Percentiles rank a stretch among this genome's conserved stretches.
phyloP scores from a whole-genome alignment of 805 yeast genomes.

The Candida krabiensis region DNA sequence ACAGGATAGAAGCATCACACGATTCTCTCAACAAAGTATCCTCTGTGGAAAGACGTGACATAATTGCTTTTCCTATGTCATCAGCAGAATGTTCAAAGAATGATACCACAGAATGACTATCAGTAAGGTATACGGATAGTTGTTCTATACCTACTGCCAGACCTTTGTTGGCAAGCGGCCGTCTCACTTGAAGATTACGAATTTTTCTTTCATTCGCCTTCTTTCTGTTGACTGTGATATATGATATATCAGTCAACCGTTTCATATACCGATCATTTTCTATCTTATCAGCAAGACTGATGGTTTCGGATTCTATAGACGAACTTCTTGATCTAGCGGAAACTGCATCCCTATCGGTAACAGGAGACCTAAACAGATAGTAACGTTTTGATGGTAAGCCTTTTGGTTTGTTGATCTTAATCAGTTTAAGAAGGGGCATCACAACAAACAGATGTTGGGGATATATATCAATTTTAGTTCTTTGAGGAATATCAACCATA shows the following conservation, averaged over 20 bases:
- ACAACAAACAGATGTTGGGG: constrained; percentile 53
- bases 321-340: constrained; percentile 1
- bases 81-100: constrained; percentile 59
- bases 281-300: constrained; percentile 21
- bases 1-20: constrained; percentile 49
- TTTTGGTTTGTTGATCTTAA: constrained; percentile 26
- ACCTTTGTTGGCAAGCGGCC: constrained; percentile 45
- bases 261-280: constrained; percentile 29
- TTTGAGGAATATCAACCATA: constrained; percentile 61
- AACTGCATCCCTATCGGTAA: constrained; percentile 6
- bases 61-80: constrained; percentile 51
- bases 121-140: constrained; percentile 48
- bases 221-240: constrained; percentile 14
- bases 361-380: neutral
- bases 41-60: constrained; percentile 44
- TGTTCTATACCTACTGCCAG: constrained; percentile 55
- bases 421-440: constrained; percentile 50
- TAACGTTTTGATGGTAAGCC: neutral
- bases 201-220: constrained; percentile 21
- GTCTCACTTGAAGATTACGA: constrained; percentile 36
- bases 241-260: constrained; percentile 35
- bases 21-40: constrained; percentile 51
- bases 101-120: constrained; percentile 48
- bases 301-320: neutral
- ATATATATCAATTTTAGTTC: constrained; percentile 58